Evolutionary conservation across 2,329 filamentous ascomycete species (phyloP), one percentile per base, ranked within the genome.

Genomic region (Dothideomycetes sp.): DNA sequence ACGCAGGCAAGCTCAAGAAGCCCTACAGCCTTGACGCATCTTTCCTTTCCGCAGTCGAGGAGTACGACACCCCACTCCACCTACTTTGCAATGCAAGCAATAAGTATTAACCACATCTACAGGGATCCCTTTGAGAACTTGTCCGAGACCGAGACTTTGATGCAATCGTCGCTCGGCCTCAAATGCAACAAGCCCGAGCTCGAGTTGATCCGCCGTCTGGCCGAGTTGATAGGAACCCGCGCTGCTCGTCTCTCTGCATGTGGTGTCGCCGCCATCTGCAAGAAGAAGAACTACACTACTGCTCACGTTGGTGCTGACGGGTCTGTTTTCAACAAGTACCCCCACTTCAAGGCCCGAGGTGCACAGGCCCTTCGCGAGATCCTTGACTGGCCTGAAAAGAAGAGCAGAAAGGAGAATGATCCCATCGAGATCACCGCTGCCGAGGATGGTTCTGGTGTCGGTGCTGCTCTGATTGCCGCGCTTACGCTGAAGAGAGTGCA

Each of bases 251-350:
- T 98, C 38, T 94, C 88, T 12, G 81, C 89, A 18, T 96, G 91
- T 56, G 91, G 91, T 64, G 85, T 98, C 40, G 87, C 89, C 10
- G 91, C 89, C 43, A 95, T 98, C 56, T 87, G 84, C 74, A 93
- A 81, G 68, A 96, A 96, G 79, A 96, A 95, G 75, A 75, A 77
- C 50, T 89, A 88, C 63, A 66, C 82, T 56, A 73, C 75, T 29
- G 94, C 85, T 68, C 91, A 96, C 62, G 91, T 98, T 31, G 91
- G 91, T 53, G 91, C 91, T 37, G 91, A 98, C 58, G 91, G 91
- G 29, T 94, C 85, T 14, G 89, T 98, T 40, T 98, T 98, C 70
- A 95, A 94, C 73, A 96, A 96, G 63, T 98, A 98, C 66, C 91
- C 91, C 10, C 84, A 94, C 66, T 98, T 98, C 76, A 95, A 95